Percentiles rank a stretch among this genome's conserved stretches.
phyloP scores from a whole-genome alignment of 495 filamentous ascomycete species.

The Talaromyces liani region DNA sequence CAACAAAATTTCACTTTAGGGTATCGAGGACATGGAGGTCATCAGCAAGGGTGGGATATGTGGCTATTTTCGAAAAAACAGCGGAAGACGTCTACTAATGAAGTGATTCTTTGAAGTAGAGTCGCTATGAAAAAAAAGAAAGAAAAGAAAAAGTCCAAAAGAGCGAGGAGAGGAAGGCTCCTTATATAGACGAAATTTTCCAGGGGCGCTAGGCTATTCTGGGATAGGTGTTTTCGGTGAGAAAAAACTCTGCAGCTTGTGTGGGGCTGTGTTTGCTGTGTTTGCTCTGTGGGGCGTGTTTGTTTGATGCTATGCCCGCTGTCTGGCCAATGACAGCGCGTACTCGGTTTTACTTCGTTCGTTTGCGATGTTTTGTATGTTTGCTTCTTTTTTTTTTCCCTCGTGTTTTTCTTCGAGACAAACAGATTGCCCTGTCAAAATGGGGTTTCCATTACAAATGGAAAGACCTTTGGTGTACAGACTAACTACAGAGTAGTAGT shows the following conservation, averaged over 20 bases:
- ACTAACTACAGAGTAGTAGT: too few species aligned
- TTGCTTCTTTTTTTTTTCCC: neutral
- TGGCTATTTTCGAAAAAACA: conserved; percentile 73
- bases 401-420: neutral
- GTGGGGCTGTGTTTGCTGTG: neutral
- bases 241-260: neutral
- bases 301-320: neutral
- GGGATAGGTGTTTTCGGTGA: neutral
- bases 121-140: conserved; percentile 10
- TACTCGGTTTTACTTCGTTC: neutral
- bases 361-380: neutral
- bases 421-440: neutral
- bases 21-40: conserved; percentile 58
- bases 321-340: neutral
- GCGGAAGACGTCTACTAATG: conserved; percentile 77
- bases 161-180: neutral
- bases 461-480: neutral
- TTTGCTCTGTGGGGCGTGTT: neutral
- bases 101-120: conserved; percentile 75
- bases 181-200: conserved; percentile 4
- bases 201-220: neutral
- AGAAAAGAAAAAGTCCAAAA: conserved; percentile 9
- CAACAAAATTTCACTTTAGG: conserved; percentile 54
- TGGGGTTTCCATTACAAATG: neutral
- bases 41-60: conserved; percentile 72